Base-by-base conservation (phyloP, 2,329 filamentous ascomycete genomes). In the Thermomyces lanuginosus region DNA sequence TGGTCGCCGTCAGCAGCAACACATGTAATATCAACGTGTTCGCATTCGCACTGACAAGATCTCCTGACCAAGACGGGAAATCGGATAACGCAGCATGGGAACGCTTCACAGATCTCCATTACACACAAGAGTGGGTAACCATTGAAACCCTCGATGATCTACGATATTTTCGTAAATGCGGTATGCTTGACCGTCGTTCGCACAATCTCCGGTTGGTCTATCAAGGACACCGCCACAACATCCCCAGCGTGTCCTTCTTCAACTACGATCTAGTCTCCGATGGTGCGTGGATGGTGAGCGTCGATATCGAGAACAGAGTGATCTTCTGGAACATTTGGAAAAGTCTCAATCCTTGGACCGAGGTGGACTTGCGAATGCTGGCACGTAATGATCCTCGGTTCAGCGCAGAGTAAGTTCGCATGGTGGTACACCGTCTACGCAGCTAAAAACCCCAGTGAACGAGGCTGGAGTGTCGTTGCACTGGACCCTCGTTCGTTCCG, bases 1-100 rank as follows among this genome's bases (percentile, higher is more conserved):
- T 93, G 34, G 76, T 98, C 35, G 89, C 86, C 1, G 75, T 91
- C 20, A 80, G 78, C 40, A 73, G 79, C 0, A 98, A 98, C 46
- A 67, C 64, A 0, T 58, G 61, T 12, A 43, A 56, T n/a, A 63
- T 78, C 15, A 65, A 60, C 3, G 57, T 76, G 1, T 67, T 70
- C 39, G 66, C 68, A 8, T 69, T 70, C 38, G 69, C 65, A 1
- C 53, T 76, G n/a, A n/a, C n/a, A n/a, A n/a, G n/a, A n/a, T n/a
- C n/a, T n/a, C n/a, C n/a, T n/a, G n/a, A n/a, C n/a, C n/a, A n/a
- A n/a, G n/a, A n/a, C n/a, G n/a, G n/a, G n/a, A n/a, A n/a, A n/a
- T n/a, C n/a, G n/a, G n/a, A n/a, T n/a, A n/a, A n/a, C n/a, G n/a
- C n/a, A n/a, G n/a, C n/a, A n/a, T n/a, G n/a, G n/a, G n/a, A n/a